Evolutionary conservation across 495 filamentous ascomycete species (phyloP).

Genomic region (Xylaria nigripes): DNA sequence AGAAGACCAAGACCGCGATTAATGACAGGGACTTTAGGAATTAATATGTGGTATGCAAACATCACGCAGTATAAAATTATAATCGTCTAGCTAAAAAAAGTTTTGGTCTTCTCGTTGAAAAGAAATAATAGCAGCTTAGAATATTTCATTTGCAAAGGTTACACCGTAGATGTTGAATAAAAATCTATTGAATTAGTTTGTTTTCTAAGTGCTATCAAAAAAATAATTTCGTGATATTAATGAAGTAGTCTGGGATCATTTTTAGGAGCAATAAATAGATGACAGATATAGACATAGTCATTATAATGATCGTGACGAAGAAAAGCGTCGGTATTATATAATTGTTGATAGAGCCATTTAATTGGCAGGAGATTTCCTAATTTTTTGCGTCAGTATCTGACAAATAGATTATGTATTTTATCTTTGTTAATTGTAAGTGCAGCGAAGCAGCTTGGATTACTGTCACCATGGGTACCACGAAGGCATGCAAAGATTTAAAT

Average conservation of each 20-base stretch:
- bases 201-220: conserved; percentile 17
- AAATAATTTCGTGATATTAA: conserved; percentile 8
- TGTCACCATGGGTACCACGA: background rate
- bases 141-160: conserved; percentile 7
- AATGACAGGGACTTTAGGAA: background rate
- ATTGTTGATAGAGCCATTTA: background rate
- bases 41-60: background rate
- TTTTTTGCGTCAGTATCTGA: background rate
- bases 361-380: background rate
- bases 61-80: background rate
- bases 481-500: background rate
- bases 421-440: background rate
- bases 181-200: conserved; percentile 15
- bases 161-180: conserved; percentile 11
- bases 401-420: background rate
- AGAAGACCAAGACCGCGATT: background rate
- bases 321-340: background rate
- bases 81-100: background rate
- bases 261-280: background rate
- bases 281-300: background rate
- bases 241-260: background rate
- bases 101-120: conserved; percentile 3
- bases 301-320: background rate
- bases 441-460: background rate
- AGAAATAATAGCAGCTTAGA: conserved; percentile 9